phyloP scores from a whole-genome alignment of 352 stramenopile species.

The Globisporangium takayamanum region DNA sequence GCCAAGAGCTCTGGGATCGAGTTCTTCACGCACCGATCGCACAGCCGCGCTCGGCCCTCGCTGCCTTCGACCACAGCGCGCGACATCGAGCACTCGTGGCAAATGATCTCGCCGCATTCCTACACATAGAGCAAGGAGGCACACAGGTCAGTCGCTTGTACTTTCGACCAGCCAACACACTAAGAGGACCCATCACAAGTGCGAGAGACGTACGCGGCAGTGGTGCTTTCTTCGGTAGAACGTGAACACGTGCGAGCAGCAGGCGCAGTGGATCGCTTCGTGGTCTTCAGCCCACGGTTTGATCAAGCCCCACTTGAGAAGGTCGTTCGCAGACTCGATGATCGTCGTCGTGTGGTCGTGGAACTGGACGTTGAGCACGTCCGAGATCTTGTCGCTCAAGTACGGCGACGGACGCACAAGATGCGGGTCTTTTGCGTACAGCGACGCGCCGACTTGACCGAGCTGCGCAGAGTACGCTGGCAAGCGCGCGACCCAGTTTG shows the following conservation, averaged over 20 bases:
- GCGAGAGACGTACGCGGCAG: constrained; percentile 42
- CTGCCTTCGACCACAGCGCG: constrained; percentile 76
- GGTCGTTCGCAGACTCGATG: constrained; percentile 77
- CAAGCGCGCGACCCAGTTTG: constrained; percentile 79
- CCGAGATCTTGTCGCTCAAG: constrained; percentile 72
- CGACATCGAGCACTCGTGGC: constrained; percentile 80
- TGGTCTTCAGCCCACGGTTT: constrained; percentile 88
- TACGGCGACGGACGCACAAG: constrained; percentile 61
- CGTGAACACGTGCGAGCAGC: constrained; percentile 73
- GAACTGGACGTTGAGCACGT: constrained; percentile 77
- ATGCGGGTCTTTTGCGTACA: constrained; percentile 61
- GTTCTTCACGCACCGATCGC: constrained; percentile 78
- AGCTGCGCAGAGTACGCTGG: constrained; percentile 82
- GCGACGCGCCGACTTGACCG: constrained; percentile 71
- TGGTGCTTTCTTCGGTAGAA: constrained; percentile 82
- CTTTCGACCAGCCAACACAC: too few relatives aligned
- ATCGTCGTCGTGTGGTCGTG: constrained; percentile 51
- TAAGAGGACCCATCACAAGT: not conserved
- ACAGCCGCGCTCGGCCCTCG: constrained; percentile 73
- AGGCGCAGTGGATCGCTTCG: constrained; percentile 60
- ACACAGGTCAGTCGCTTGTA: not conserved
- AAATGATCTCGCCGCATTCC: constrained; percentile 87
- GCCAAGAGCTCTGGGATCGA: constrained; percentile 68
- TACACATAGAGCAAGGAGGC: constrained; percentile 13
- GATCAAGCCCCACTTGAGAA: constrained; percentile 83